These are phyloP conservation scores for Cystoisospora suis DNA, from an alignment of 169 alveolate species.

Conservation along the genomic window DNA sequence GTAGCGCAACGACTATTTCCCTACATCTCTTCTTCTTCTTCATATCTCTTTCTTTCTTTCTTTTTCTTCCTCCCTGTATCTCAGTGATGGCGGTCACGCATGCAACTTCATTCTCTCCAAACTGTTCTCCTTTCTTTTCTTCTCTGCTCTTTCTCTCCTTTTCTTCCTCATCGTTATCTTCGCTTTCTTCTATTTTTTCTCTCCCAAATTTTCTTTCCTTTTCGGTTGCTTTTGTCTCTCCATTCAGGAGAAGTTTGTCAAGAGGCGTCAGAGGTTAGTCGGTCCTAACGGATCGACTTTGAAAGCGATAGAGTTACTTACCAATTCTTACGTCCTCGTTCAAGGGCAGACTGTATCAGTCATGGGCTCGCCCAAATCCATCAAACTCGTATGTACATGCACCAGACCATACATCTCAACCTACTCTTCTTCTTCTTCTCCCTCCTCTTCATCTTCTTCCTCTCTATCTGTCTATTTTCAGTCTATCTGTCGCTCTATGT, in stretches of 20 bases:
- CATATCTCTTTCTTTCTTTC: neutral
- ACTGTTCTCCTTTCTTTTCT: neutral
- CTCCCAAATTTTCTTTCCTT: neutral
- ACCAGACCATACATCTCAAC: neutral
- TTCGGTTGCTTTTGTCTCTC: neutral
- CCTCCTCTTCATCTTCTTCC: neutral
- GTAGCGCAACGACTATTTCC: neutral
- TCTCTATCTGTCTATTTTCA: neutral
- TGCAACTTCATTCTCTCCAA: no score
- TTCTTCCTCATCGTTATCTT: neutral
- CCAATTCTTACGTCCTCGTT: conserved; percentile 97
- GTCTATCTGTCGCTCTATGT: neutral
- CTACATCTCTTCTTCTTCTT: neutral
- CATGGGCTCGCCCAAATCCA: conserved; percentile 94
- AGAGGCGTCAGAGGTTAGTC: conserved; percentile 97
- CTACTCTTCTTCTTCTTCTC: neutral
- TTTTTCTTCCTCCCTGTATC: neutral
- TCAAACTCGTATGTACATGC: conserved; percentile 76
- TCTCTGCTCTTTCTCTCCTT: neutral
- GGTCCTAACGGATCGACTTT: conserved; percentile 99
- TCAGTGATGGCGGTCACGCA: neutral
- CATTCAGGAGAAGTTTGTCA: conserved; percentile 92
- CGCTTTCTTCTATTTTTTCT: neutral
- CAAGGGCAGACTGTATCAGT: conserved; percentile 98
- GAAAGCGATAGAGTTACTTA: conserved; percentile 95